Evolutionary conservation across 2,329 filamentous ascomycete species (phyloP).

Genomic region (Penicillium sumatraense): DNA sequence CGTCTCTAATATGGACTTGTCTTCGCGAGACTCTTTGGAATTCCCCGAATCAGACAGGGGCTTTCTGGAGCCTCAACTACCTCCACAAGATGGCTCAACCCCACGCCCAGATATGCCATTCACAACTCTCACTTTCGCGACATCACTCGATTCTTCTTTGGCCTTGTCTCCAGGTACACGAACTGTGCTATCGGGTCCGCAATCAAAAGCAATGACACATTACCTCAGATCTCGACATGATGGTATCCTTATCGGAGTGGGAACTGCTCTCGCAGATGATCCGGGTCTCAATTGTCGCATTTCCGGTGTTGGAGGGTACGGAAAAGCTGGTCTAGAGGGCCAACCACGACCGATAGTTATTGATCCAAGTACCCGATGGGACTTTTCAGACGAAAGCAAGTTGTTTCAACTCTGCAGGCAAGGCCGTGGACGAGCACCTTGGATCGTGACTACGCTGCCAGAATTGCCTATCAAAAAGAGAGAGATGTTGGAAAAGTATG

Average conservation of each 20-base stretch:
- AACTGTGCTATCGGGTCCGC: conserved; percentile 78
- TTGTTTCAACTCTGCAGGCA: conserved; percentile 66
- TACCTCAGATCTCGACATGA: conserved; percentile 83
- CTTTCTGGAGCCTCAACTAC: conserved; percentile 55
- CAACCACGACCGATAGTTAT: conserved; percentile 82
- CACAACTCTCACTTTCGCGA: conserved; percentile 84
- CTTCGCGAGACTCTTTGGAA: conserved; percentile 32
- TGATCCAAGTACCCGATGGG: conserved; percentile 76
- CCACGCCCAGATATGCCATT: conserved; percentile 43
- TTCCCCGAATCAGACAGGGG: conserved; percentile 46
- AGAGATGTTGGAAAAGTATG: conserved; percentile 31
- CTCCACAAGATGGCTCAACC: conserved; percentile 27
- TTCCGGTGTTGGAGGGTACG: conserved; percentile 59
- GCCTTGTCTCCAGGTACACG: conserved; percentile 74
- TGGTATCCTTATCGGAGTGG: conserved; percentile 83
- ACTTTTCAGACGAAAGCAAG: conserved; percentile 62
- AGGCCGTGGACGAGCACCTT: conserved; percentile 72
- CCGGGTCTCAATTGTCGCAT: conserved; percentile 87
- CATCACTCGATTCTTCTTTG: conserved; percentile 79
- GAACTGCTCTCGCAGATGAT: conserved; percentile 82
- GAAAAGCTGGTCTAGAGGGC: conserved; percentile 48
- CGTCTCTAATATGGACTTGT: conserved; percentile 3
- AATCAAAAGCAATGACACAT: conserved; percentile 92
- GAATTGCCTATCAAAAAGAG: conserved; percentile 18
- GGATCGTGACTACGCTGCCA: conserved; percentile 57